Evolutionary conservation across 371 early-diverging fungal genomes (phyloP), one percentile per base, ranked within the genome.

Genomic region (Circinella minor): DNA sequence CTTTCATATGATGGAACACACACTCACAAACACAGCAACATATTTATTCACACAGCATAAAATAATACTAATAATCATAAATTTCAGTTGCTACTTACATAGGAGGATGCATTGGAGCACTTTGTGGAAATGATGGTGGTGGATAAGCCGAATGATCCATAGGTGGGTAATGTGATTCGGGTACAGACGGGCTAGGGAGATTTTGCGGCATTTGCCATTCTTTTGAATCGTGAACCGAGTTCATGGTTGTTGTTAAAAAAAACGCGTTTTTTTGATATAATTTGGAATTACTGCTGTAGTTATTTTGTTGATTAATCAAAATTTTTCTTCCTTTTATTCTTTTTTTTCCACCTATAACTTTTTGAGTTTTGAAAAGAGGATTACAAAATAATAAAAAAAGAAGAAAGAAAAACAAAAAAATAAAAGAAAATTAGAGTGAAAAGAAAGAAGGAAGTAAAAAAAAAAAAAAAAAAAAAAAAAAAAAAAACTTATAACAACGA

Each of bases 21-120:
- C 47, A 47, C 47, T 11, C 47, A 47, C 47, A 47, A 9, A 47
- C 47, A 47, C 47, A 47, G 1, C 9, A 9, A 47, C 51, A 13
- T n/a, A 5, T 51, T 51, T 51, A 5, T 51, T 51, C n/a, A 14
- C 17, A 51, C 4, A 51, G 51, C n/a, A 36, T 37, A 36, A 61
- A 61, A n/a, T 36, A 38, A 36, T 36, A 36, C 34, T 38, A 38
- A 17, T n/a, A 61, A 14, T 61, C 34, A 61, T 38, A 61, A 36
- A 36, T n/a, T 17, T 43, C 11, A 43, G 6, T 9, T 43, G 43
- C 11, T 43, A 65, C 68, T 68, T 68, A 68, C 68, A 68, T 54
- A 18, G 68, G 68, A 18, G 68, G 68, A 62, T 68, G 68, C 59
- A 68, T 57, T 38, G 62, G 62, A 18, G 62, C 59, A 36, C 60